Evolutionary conservation across 441 rosid species (phyloP).

Genomic region (Geranium incanum): DNA sequence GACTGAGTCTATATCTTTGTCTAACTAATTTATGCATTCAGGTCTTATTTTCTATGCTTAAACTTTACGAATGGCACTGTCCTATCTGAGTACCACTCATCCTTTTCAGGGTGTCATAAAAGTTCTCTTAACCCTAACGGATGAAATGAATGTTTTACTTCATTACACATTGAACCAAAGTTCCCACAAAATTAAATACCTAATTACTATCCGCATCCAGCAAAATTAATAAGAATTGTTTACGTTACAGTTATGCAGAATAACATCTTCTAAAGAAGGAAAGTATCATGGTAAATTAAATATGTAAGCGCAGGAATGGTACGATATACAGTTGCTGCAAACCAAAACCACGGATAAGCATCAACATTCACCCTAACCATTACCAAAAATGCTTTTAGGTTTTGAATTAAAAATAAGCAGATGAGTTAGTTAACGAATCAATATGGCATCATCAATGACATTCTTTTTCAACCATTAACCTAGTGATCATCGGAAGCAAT

Average conservation of each 20-base stretch:
- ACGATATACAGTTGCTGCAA: background rate
- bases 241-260: background rate
- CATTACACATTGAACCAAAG: constrained; percentile 1
- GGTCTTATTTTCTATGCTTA: background rate
- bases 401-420: background rate
- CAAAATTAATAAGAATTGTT: background rate
- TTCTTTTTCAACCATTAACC: background rate
- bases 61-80: background rate
- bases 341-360: background rate
- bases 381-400: background rate
- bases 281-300: background rate
- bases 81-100: background rate
- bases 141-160: background rate
- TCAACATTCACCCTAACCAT: background rate
- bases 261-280: background rate
- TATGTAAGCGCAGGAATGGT: background rate
- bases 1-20: background rate
- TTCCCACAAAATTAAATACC: constrained; percentile 1
- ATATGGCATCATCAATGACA: background rate
- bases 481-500: background rate
- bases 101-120: background rate
- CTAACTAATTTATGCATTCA: background rate
- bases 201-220: background rate
- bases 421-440: background rate
- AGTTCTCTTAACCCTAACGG: background rate